Percentiles rank a stretch among this genome's conserved stretches.
phyloP scores from a whole-genome alignment of 139 green algal species.

The Chlamydomonas applanata region DNA sequence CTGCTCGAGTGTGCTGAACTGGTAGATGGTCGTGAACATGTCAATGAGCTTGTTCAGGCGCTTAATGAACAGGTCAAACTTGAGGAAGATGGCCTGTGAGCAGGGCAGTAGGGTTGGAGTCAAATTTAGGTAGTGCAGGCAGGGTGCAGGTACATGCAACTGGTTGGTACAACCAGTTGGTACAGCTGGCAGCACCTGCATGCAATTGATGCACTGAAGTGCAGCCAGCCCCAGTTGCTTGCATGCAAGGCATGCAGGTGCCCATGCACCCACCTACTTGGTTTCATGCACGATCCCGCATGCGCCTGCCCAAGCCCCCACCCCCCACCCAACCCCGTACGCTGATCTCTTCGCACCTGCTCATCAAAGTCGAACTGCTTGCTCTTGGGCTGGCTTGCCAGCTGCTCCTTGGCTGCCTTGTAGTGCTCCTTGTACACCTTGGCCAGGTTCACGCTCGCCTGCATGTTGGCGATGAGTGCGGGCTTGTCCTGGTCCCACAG shows the following conservation, averaged over 20 bases:
- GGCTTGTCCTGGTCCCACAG: conserved; percentile 65
- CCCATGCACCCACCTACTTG: too few species aligned
- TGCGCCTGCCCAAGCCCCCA: too few species aligned
- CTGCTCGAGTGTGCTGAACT: conserved; percentile 81
- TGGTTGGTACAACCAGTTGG: too few species aligned
- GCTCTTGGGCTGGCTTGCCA: conserved; percentile 49
- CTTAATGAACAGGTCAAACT: conserved; percentile 89
- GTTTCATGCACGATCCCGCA: too few species aligned
- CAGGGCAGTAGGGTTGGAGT: neutral
- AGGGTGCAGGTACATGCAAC: too few species aligned
- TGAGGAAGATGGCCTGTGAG: conserved; percentile 69
- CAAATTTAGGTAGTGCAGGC: too few species aligned
- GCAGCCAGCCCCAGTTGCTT: too few species aligned
- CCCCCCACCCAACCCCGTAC: too few species aligned
- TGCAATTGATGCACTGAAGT: too few species aligned
- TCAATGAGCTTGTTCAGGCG: conserved; percentile 82
- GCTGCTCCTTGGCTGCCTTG: conserved; percentile 53
- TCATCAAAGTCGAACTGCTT: conserved; percentile 77
- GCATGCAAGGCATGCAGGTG: too few species aligned
- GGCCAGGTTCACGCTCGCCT: conserved; percentile 50
- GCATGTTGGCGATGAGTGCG: conserved; percentile 1
- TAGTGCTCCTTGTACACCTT: conserved; percentile 74
- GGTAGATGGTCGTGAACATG: conserved; percentile 89
- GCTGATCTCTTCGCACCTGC: conserved; percentile 16
- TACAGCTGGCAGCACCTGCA: too few species aligned